Evolutionary conservation across 2,329 filamentous ascomycete genomes (phyloP), one percentile per base, ranked within the genome.

Genomic region (Aspergillus neotritici): DNA sequence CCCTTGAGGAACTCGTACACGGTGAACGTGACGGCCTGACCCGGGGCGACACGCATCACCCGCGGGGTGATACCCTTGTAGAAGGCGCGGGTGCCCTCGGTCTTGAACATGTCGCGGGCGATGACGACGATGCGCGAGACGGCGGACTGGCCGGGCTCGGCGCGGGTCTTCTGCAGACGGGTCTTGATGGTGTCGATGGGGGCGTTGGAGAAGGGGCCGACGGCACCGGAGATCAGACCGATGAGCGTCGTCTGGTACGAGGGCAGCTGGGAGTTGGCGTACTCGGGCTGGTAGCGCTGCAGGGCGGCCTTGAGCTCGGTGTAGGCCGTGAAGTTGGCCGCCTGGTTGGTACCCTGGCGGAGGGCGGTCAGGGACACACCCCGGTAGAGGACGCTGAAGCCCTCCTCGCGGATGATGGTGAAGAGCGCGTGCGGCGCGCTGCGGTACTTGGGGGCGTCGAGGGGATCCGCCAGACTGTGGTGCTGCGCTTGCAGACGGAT

Each of bases 161-260:
- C 89, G 0, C 88, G 87, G 40, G 83, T 93, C 71, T 88, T 93
- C 68, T 98, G 93, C 65, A 98, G 72, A 39, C 93, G 77, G 33
- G 93, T 98, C 82, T 98, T 98, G 75, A 98, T 97, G 31, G 93
- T 98, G 63, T 98, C 93, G 64, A 98, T 97, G 15, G 93, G 93
- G 21, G 94, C 93, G 64, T 98, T 98, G 57, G 86, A 93, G 62
- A 98, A 79, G 4, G 93, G 93, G 1, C 93, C 93, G 80, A 98
- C 94, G 49, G 93, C 93, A 55, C 93, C 93, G 41, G 82, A 87
- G 17, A 98, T 83, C 43, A 98, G 77, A 29, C 90, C 93, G 55
- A 97, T 95, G 5, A 91, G 39, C 5, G 88, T 90, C 2, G 93
- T 98, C 71, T 97, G 89, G 70, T 85, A 97, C 41, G 82, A 80